phyloP scores from a whole-genome alignment of 1,284 basidiomycete species.

The Sporisorium exsertum region DNA sequence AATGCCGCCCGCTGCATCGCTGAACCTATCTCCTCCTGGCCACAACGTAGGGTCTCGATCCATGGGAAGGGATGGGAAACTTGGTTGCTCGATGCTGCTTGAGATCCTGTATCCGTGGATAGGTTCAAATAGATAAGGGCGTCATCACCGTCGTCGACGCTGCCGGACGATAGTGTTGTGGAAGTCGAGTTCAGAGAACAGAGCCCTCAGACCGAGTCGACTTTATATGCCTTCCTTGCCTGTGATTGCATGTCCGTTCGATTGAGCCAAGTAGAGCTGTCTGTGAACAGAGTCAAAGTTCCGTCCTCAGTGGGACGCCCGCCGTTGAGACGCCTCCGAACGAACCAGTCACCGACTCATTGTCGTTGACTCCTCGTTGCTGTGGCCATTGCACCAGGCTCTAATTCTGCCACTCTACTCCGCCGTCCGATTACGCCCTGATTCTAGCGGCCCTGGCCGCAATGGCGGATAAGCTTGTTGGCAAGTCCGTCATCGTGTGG shows the following conservation, averaged over 20 bases:
- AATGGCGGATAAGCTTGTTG: neutral
- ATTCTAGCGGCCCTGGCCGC: conserved; percentile 8
- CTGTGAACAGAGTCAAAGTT: neutral
- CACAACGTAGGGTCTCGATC: conserved; percentile 6
- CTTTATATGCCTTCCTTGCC: neutral
- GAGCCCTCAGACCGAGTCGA: neutral
- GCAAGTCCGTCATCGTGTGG: neutral
- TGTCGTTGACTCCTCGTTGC: neutral
- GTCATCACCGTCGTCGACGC: neutral
- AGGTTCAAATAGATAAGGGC: neutral
- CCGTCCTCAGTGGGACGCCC: neutral
- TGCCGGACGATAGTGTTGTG: neutral
- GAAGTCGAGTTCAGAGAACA: neutral
- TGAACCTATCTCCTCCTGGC: neutral
- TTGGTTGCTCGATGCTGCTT: neutral
- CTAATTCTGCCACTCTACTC: neutral
- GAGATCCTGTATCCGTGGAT: neutral
- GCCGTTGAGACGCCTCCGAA: neutral
- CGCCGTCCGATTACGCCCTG: conserved; percentile 15
- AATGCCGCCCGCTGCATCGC: neutral
- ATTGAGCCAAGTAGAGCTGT: neutral
- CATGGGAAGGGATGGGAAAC: conserved; percentile 3
- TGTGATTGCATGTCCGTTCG: neutral
- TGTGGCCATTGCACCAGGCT: neutral
- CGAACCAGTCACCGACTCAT: neutral